phyloP scores from a whole-genome alignment of 768 basidiomycete genomes.

The Podaxis sp. region DNA sequence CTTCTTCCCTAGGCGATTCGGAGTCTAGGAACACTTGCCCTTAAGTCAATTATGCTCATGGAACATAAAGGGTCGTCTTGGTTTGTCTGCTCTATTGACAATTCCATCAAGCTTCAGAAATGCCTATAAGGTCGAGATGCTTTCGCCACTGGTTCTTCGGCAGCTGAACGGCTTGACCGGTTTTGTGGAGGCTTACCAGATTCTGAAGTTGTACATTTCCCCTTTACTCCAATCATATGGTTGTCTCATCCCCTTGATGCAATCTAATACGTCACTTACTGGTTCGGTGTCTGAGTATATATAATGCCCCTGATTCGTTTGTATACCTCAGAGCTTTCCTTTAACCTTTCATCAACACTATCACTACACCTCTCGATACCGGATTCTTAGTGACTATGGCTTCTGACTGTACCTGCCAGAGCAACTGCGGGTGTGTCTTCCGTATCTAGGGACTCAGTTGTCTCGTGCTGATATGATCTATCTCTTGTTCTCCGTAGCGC shows the following conservation, averaged over 20 bases:
- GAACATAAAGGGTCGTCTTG: no score
- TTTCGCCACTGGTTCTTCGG: no score
- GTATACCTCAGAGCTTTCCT: background rate
- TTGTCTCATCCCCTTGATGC: background rate
- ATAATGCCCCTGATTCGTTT: background rate
- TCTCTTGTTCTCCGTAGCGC: background rate
- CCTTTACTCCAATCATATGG: background rate
- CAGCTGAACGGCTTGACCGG: no score
- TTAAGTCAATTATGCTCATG: no score
- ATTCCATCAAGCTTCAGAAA: no score
- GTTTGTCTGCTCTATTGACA: no score
- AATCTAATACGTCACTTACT: background rate
- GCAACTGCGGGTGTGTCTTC: slow-evolving; percentile 3
- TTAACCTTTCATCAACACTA: background rate
- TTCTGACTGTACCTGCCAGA: slow-evolving; percentile 2
- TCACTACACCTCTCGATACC: background rate
- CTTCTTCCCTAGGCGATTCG: no score
- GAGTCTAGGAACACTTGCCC: no score
- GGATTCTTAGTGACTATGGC: background rate
- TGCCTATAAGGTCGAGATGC: no score
- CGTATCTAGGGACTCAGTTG: background rate
- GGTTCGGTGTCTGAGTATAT: background rate
- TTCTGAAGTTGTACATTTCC: background rate
- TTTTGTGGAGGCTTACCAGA: background rate
- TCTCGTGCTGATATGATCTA: background rate